These are phyloP conservation scores for Neurospora sp. DNA, from an alignment of 495 filamentous ascomycete genomes.

Conservation along the genomic window DNA sequence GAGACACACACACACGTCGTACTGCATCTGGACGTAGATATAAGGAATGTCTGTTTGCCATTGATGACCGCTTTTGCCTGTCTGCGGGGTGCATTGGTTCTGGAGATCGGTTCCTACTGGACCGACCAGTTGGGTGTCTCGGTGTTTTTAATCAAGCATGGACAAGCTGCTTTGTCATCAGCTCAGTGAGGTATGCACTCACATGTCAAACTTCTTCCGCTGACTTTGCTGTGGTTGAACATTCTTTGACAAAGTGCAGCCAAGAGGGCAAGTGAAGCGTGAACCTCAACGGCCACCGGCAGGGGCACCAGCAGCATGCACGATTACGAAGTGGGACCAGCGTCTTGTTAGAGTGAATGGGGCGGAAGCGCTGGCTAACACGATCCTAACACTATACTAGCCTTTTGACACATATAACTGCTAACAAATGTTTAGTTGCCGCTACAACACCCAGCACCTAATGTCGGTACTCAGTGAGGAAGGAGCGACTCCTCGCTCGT, in stretches of 20 bases:
- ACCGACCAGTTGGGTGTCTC: not conserved
- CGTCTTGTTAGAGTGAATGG: not conserved
- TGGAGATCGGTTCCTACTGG: not conserved
- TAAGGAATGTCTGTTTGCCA: not conserved
- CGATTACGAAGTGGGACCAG: not conserved
- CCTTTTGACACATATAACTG: not conserved
- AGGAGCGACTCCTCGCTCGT: not conserved
- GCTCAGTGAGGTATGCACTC: not conserved
- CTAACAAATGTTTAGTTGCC: not conserved
- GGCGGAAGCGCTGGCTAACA: not conserved
- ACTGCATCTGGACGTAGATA: not conserved
- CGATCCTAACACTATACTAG: not conserved
- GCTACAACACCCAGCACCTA: not conserved
- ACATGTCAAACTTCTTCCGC: not conserved
- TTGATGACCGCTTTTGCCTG: not conserved
- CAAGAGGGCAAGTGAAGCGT: not conserved
- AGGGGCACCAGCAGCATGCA: not conserved
- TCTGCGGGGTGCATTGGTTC: not conserved
- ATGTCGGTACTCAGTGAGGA: not conserved
- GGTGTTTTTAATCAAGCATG: not conserved
- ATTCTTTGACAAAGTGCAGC: not conserved
- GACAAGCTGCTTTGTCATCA: not conserved
- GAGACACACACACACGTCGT: not conserved
- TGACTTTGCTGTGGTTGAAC: not conserved
- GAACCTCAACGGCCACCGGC: not conserved